Conservation (phyloP, 1,284 basidiomycete genomes). For the Boletus sp. region DNA sequence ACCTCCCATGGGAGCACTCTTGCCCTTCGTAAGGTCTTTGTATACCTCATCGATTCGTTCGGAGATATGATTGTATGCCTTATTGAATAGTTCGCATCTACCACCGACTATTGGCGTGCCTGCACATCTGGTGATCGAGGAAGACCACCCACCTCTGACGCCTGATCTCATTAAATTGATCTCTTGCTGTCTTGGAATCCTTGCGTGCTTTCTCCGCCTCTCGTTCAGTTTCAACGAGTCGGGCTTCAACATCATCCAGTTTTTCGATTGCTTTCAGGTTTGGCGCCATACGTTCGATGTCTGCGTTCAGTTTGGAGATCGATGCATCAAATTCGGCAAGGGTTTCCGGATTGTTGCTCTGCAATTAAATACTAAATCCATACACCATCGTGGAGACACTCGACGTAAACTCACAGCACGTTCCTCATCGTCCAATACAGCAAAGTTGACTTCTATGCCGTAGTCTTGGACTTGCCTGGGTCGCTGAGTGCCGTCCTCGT, state of each 20-base stretch:
- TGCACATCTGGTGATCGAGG: neutral
- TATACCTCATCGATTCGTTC: conserved; percentile 94
- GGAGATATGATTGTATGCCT: conserved; percentile 94
- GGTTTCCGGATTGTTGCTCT: conserved; percentile 67
- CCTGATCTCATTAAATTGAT: conserved; percentile 88
- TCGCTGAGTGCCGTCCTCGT: conserved; percentile 72
- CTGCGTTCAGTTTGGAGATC: conserved; percentile 68
- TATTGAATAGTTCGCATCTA: conserved; percentile 87
- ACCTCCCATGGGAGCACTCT: conserved; percentile 89
- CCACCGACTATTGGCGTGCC: neutral
- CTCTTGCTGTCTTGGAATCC: conserved; percentile 84
- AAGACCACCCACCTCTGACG: conserved; percentile 58
- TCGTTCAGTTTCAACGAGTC: conserved; percentile 67
- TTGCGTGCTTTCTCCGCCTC: conserved; percentile 77
- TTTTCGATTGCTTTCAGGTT: conserved; percentile 96
- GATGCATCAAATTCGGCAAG: conserved; percentile 76
- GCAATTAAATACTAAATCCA: conserved; percentile 1
- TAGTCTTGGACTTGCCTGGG: conserved; percentile 76
- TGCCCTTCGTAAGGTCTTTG: conserved; percentile 96
- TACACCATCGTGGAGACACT: neutral
- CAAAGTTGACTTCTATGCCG: conserved; percentile 90
- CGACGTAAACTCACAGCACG: conserved; percentile 50
- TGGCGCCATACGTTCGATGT: conserved; percentile 93
- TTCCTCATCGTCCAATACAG: conserved; percentile 78
- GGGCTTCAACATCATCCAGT: conserved; percentile 88